These are phyloP conservation scores for Aquilaria sinensis DNA, from an alignment of 345 rosid genomes.

Conservation along the genomic window DNA sequence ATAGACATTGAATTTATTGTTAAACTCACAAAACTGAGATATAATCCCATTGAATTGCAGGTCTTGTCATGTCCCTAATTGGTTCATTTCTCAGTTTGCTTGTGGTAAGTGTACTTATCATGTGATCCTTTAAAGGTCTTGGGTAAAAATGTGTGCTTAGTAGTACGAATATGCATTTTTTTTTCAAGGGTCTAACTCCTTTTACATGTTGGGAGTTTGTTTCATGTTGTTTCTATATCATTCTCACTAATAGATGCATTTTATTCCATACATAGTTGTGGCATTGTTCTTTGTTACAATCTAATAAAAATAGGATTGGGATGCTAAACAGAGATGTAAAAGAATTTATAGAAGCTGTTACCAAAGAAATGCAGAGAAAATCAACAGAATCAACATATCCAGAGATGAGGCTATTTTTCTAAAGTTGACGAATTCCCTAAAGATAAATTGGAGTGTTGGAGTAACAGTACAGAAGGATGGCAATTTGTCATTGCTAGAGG, in stretches of 20 bases:
- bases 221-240: neutral
- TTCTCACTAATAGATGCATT: neutral
- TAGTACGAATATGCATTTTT: neutral
- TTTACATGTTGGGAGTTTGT: neutral
- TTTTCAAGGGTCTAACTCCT: neutral
- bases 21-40: neutral
- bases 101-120: constrained; percentile 49
- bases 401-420: no score
- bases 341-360: no score
- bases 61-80: constrained; percentile 88
- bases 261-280: neutral
- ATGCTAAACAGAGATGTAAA: no score
- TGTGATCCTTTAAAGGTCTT: neutral
- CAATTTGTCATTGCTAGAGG: no score
- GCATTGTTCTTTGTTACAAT: no score
- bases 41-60: constrained; percentile 23
- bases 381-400: no score
- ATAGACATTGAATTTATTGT: neutral
- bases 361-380: no score
- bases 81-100: constrained; percentile 79
- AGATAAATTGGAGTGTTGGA: no score
- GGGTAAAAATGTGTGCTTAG: constrained; percentile 2
- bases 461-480: no score
- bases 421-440: no score
- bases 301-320: no score